Percentiles rank a stretch among this genome's conserved stretches.
Evolutionary conservation across 768 basidiomycete genomes (phyloP).

Genomic region (Kwoniella mangroviensis): DNA sequence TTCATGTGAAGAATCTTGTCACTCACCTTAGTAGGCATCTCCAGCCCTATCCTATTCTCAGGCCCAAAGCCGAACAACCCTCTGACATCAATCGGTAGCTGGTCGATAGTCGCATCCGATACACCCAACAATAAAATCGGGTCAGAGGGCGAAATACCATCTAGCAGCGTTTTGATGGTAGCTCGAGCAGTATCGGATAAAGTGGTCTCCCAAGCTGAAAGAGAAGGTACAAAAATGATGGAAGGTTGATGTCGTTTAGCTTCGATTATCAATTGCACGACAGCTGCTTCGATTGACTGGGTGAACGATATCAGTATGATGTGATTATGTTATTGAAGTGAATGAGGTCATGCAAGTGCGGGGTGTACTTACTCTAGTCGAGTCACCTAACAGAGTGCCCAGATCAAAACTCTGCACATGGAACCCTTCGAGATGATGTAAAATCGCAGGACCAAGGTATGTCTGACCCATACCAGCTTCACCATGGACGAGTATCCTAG

Average conservation of each 20-base stretch:
- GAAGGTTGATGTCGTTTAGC: constrained; percentile 97
- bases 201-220: constrained; percentile 81
- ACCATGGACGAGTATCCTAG: constrained; percentile 82
- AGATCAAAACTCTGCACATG: constrained; percentile 93
- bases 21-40: constrained; percentile 61
- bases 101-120: constrained; percentile 73
- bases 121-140: constrained; percentile 91
- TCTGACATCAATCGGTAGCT: constrained; percentile 79
- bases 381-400: constrained; percentile 84
- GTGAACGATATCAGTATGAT: constrained; percentile 6
- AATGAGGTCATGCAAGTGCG: not conserved
- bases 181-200: constrained; percentile 81
- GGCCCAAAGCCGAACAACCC: constrained; percentile 83
- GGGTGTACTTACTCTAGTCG: constrained; percentile 71
- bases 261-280: constrained; percentile 93
- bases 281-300: constrained; percentile 85
- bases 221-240: constrained; percentile 89
- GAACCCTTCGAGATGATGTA: constrained; percentile 94
- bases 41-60: constrained; percentile 74
- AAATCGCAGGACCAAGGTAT: constrained; percentile 83
- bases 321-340: not conserved
- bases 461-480: constrained; percentile 84
- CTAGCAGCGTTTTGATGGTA: constrained; percentile 87
- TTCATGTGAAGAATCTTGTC: not conserved
- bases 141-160: constrained; percentile 86